phyloP scores from a whole-genome alignment of 306 rosid species.

The Styphnolobium japonicum region DNA sequence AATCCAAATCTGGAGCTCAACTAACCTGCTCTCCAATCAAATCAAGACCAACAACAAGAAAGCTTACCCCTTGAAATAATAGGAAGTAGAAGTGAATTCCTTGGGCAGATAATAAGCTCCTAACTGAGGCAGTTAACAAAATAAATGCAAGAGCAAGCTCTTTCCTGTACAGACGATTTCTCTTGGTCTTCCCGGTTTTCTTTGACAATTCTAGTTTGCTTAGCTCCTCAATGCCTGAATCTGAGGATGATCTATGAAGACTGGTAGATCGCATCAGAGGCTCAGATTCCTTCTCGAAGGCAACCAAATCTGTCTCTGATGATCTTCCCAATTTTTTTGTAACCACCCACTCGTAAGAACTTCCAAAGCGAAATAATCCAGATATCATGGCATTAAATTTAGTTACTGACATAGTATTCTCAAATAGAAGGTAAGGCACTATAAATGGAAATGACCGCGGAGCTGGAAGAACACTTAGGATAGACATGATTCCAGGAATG shows the following conservation, averaged over 20 bases:
- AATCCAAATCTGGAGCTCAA: constrained; percentile 35
- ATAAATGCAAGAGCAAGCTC: constrained; percentile 91
- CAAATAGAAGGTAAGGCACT: constrained; percentile 93
- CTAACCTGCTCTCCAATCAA: constrained; percentile 96
- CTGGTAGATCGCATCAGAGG: constrained; percentile 51
- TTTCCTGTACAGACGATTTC: constrained; percentile 84
- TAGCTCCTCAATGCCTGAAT: constrained; percentile 80
- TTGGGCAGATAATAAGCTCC: constrained; percentile 95
- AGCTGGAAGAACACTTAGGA: constrained; percentile 82
- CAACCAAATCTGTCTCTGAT: constrained; percentile 81
- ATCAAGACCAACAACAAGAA: constrained; percentile 93
- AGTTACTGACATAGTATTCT: constrained; percentile 97
- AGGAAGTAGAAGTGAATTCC: constrained; percentile 98
- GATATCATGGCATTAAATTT: constrained; percentile 98
- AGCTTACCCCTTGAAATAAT: constrained; percentile 90
- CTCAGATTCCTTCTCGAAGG: constrained; percentile 66
- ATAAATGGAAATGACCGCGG: constrained; percentile 86
- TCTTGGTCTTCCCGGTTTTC: constrained; percentile 60
- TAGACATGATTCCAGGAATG: constrained; percentile 92
- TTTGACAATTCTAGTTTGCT: constrained; percentile 67
- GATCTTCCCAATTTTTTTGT: constrained; percentile 96
- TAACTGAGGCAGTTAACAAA: constrained; percentile 78
- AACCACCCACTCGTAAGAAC: constrained; percentile 96
- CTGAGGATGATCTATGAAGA: constrained; percentile 83
- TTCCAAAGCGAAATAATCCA: constrained; percentile 85